These are phyloP conservation scores for Aspergillus neoniger DNA, from an alignment of 2,329 filamentous ascomycete species.

Conservation along the genomic window DNA sequence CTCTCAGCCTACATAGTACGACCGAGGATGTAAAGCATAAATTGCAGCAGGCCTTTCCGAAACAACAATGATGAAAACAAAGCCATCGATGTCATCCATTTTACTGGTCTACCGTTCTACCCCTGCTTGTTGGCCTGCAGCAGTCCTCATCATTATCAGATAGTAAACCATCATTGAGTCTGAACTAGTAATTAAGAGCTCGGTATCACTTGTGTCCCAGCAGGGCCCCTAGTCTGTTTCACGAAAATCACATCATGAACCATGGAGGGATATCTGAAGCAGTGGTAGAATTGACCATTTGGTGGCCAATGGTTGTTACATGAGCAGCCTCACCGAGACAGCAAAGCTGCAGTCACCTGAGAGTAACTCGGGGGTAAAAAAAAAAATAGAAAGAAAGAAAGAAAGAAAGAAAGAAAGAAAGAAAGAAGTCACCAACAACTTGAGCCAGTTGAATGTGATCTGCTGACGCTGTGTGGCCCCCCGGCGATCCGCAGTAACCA, in stretches of 20 bases:
- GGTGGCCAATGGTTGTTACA: neutral
- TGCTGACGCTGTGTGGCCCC: slow-evolving; percentile 11
- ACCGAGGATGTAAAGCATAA: no score
- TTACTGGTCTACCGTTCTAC: neutral
- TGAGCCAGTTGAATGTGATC: neutral
- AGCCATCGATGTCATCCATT: neutral
- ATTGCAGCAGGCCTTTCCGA: no score
- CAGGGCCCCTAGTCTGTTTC: neutral
- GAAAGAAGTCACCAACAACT: neutral
- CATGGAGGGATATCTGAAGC: neutral
- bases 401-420: no score
- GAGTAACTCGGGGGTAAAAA: neutral
- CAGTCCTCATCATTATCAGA: neutral
- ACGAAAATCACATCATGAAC: neutral
- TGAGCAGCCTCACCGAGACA: neutral
- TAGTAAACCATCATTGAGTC: neutral
- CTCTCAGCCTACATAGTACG: no score
- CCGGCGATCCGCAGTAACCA: slow-evolving; percentile 7
- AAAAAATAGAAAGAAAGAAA: no score
- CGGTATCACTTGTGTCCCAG: neutral
- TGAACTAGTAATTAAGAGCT: neutral
- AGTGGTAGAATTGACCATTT: neutral
- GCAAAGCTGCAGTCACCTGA: slow-evolving; percentile 9
- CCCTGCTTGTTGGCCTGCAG: no score
- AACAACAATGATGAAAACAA: no score